Base-by-base conservation (phyloP, 2,329 filamentous ascomycete species). In the Coniella lustricola region DNA sequence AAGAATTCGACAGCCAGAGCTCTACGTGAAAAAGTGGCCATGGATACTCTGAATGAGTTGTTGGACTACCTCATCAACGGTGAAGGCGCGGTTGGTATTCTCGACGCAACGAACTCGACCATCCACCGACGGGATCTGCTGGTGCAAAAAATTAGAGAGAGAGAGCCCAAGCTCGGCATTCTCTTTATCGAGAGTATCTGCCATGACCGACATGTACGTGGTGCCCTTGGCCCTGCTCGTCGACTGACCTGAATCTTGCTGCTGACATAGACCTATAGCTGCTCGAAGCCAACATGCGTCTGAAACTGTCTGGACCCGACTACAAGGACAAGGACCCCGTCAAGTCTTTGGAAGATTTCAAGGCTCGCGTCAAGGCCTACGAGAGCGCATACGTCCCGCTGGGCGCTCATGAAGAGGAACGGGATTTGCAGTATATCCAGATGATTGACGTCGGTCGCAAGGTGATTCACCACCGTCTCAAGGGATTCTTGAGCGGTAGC, bases 401-500 rank as follows among this genome's bases (percentile, higher is more conserved):
- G 1, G 93, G 93, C 29, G 81, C 90, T 36, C 94, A 89, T 55
- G 93, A 98, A 64, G 93, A 98, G 67, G 77, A 85, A 18, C 78
- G 94, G 60, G 84, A 90, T 59, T 85, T 96, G 79, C 87, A 94
- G 52, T 98, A 95, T 62, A 94, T 98, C 55, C 89, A 88, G 73
- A 95, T 97, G 86, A 88, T 97, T 55, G 93, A 98, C 64, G 93
- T 98, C 3, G 93, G 93, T 36, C 82, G 91, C 53, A 98, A 98
- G 67, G 79, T 97, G 52, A 82, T 97, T 37, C 87, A 91, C 40
- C 87, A 95, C 64, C 87, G 93, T 54, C 82, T 96, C 52, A 85
- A 85, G 56, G 93, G 93, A 5, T 98, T 98, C 66, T 75, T 98
- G 42, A 90, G 90, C 49, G 87, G 87, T 34, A 88, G 93, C 54